Evolutionary conservation across 345 rosid species (phyloP).

Genomic region (Salix suchowensis): DNA sequence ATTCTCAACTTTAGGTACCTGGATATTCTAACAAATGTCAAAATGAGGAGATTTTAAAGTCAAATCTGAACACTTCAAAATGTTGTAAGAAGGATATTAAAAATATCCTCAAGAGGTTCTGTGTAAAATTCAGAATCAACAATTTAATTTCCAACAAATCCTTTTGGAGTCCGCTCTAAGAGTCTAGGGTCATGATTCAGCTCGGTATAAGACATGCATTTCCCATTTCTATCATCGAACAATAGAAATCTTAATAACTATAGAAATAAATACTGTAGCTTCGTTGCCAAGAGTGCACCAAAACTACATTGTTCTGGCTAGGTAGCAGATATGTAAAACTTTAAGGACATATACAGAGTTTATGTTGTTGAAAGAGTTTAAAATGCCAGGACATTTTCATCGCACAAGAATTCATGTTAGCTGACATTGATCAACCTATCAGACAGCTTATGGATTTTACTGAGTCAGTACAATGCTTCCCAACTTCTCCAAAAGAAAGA

Average conservation of each 20-base stretch:
- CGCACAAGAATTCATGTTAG: too few relatives aligned
- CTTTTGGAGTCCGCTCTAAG: background rate
- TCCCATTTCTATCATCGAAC: background rate
- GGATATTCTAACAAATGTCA: background rate
- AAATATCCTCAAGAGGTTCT: too few relatives aligned
- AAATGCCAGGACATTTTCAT: background rate
- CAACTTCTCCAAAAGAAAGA: background rate
- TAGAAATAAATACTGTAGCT: background rate
- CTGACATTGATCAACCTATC: too few relatives aligned
- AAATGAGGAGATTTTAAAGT: background rate
- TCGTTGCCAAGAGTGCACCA: background rate
- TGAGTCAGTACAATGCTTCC: background rate
- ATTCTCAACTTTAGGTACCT: background rate
- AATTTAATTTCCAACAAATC: background rate
- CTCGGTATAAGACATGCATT: background rate
- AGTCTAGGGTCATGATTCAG: background rate
- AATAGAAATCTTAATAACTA: background rate
- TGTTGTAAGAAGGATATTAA: background rate
- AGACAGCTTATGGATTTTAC: background rate
- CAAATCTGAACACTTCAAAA: background rate
- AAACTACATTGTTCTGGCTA: background rate
- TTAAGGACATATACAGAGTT: background rate
- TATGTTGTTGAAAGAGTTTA: background rate
- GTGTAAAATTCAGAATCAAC: too few relatives aligned
- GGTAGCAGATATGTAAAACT: background rate